Evolutionary conservation across 441 rosid genomes (phyloP).

Genomic region (Rhodomyrtus psidioides): DNA sequence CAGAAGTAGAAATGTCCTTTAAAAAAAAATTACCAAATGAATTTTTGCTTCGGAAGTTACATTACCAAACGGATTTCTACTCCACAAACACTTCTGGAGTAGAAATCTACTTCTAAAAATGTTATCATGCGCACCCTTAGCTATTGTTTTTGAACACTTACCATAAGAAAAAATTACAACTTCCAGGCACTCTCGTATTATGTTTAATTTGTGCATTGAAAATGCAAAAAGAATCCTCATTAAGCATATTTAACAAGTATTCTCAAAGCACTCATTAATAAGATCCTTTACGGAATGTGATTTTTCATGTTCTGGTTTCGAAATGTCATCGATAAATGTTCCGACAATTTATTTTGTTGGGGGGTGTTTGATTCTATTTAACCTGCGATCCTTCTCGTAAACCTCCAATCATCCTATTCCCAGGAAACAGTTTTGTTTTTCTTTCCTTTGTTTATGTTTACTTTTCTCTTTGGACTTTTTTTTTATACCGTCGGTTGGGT

Average conservation of each 20-base stretch:
- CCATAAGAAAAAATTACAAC: not conserved
- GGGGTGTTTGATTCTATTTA: not conserved
- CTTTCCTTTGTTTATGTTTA: not conserved
- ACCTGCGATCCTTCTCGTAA: not conserved
- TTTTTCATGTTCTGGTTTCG: constrained; percentile 11
- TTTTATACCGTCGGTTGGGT: not conserved
- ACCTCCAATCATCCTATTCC: not conserved
- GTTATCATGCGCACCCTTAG: not conserved
- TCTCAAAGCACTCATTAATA: not conserved
- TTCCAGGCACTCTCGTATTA: not conserved
- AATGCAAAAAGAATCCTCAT: not conserved
- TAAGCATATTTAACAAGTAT: not conserved
- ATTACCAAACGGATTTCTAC: too few relatives aligned
- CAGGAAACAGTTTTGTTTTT: not conserved
- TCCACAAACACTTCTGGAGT: too few relatives aligned
- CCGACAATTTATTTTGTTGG: constrained; percentile 2
- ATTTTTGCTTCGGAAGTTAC: too few relatives aligned
- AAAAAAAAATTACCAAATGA: too few relatives aligned
- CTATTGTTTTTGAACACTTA: not conserved
- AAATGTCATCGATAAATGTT: constrained; percentile 36
- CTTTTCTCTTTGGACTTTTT: not conserved
- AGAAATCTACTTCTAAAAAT: too few relatives aligned
- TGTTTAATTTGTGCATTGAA: not conserved
- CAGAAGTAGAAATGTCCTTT: too few relatives aligned
- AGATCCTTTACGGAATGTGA: not conserved